Percentiles rank a stretch among this genome's conserved stretches.
These are phyloP conservation scores for Neofusicoccum ribis DNA, from an alignment of 2,329 filamentous ascomycete species.

Conservation along the genomic window DNA sequence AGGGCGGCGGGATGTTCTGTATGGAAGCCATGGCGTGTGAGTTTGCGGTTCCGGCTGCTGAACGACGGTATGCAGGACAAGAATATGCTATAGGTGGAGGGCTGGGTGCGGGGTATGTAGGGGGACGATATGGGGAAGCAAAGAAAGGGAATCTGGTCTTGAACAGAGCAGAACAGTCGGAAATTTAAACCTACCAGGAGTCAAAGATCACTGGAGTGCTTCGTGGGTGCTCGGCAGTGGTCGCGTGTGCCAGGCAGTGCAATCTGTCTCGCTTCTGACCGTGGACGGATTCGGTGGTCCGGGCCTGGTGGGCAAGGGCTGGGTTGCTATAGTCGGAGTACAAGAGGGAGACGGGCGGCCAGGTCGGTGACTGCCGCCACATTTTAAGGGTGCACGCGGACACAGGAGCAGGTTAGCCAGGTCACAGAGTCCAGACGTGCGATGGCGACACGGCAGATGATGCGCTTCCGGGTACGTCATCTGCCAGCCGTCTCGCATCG, in stretches of 20 bases:
- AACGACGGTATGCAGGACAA: neutral
- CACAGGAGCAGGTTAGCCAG: neutral
- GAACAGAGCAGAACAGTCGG: neutral
- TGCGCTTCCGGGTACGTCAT: constrained; percentile 7
- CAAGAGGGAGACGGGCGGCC: neutral
- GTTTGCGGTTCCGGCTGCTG: neutral
- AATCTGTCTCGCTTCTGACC: constrained; percentile 10
- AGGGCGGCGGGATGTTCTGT: constrained; percentile 3
- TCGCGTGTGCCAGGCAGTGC: constrained; percentile 6
- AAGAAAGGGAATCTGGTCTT: neutral
- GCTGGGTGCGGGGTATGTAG: neutral
- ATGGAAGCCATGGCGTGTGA: neutral
- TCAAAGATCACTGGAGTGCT: neutral
- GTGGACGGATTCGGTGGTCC: neutral
- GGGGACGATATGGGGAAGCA: neutral
- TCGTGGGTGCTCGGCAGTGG: constrained; percentile 6
- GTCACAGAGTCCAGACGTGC: constrained; percentile 10
- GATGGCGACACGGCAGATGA: constrained; percentile 12
- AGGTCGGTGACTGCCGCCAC: constrained; percentile 12
- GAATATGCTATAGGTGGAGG: neutral
- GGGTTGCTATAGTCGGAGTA: neutral
- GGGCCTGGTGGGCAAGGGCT: neutral
- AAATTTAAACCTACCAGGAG: neutral
- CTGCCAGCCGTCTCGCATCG: constrained; percentile 12
- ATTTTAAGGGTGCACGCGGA: constrained; percentile 10